Percentiles rank a stretch among this genome's conserved stretches.
Conservation (phyloP, 1,284 basidiomycete genomes). For the Entoloma clypeatum region DNA sequence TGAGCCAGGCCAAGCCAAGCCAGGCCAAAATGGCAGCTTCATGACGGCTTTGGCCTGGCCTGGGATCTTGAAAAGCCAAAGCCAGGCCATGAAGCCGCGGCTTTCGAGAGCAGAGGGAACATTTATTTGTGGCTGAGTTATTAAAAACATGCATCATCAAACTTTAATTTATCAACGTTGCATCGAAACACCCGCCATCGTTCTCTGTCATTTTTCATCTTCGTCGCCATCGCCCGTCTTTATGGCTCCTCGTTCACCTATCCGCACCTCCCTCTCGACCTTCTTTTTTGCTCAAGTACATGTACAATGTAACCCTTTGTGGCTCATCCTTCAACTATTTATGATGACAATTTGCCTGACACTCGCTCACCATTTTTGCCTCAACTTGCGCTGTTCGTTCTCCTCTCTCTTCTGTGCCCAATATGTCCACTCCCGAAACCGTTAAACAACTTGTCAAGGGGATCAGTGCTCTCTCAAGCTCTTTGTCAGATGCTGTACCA, state of each 20-base stretch:
- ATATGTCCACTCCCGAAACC: not conserved
- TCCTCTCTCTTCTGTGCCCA: not conserved
- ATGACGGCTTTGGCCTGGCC: conserved; percentile 5
- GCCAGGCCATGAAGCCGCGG: conserved; percentile 2
- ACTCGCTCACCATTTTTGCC: too few relatives aligned
- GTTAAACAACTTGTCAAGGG: conserved; percentile 5
- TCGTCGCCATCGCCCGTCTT: too few relatives aligned
- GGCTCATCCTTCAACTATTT: not conserved
- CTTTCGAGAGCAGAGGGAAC: conserved; percentile 1
- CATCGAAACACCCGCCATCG: not conserved
- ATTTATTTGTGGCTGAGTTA: conserved; percentile 1
- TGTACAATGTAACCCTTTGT: too few relatives aligned
- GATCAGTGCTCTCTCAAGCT: conserved; percentile 5
- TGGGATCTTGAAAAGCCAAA: conserved; percentile 3
- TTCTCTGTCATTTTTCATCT: too few relatives aligned
- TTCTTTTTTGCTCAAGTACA: too few relatives aligned
- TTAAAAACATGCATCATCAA: conserved; percentile 1
- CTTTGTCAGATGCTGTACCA: conserved; percentile 3
- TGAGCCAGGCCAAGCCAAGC: conserved; percentile 3
- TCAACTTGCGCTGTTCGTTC: too few relatives aligned
- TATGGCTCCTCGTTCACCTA: too few relatives aligned
- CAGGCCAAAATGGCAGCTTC: conserved; percentile 2
- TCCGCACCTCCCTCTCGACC: too few relatives aligned
- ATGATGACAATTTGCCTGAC: not conserved
- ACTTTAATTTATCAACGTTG: conserved; percentile 4